Conservation (phyloP, 768 basidiomycete species). For the Thelephora aurantiotincta region DNA sequence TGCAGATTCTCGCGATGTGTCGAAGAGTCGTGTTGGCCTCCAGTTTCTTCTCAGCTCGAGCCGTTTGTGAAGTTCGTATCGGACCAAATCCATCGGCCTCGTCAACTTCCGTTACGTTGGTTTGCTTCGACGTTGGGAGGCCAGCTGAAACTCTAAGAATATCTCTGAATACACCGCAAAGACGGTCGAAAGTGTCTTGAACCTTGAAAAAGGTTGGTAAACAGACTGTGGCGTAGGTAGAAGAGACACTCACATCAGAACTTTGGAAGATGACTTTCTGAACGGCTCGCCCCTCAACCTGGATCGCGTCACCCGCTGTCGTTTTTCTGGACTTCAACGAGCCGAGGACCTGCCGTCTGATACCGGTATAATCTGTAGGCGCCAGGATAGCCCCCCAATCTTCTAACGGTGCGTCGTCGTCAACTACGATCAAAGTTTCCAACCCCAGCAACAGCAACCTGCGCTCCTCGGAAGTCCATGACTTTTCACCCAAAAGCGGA, state of each 20-base stretch:
- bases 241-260: constrained; percentile 38
- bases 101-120: constrained; percentile 19
- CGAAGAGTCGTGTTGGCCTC: constrained; percentile 18
- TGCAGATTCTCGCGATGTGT: constrained; percentile 34
- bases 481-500: constrained; percentile 24
- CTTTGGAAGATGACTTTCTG: constrained; percentile 54
- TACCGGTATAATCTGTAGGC: constrained; percentile 38
- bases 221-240: not conserved
- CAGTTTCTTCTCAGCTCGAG: constrained; percentile 15
- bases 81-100: constrained; percentile 47
- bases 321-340: constrained; percentile 14
- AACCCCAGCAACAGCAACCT: constrained; percentile 50
- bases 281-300: constrained; percentile 24
- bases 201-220: constrained; percentile 24
- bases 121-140: constrained; percentile 11
- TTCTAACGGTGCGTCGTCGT: constrained; percentile 13
- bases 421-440: constrained; percentile 43
- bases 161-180: constrained; percentile 22
- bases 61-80: constrained; percentile 26
- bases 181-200: constrained; percentile 28
- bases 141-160: constrained; percentile 26
- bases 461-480: constrained; percentile 51
- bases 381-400: constrained; percentile 34
- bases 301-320: constrained; percentile 4
- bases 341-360: constrained; percentile 39